phyloP scores from a whole-genome alignment of 345 rosid species.

The Clausena lansium region DNA sequence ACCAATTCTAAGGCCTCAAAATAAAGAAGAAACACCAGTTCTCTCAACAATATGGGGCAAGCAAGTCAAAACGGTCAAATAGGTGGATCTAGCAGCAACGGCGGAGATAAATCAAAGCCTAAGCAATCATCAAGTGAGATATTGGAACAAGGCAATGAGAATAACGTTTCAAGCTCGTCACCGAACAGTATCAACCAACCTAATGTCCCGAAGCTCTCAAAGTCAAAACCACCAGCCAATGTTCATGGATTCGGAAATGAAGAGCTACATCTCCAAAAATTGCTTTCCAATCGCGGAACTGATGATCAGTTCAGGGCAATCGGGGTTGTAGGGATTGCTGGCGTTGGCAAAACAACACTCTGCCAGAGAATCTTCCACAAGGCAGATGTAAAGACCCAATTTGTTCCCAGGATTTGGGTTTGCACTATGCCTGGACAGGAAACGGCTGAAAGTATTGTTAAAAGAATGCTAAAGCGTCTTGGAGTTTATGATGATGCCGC shows the following conservation, averaged over 20 bases:
- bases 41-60: not conserved
- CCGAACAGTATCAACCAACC: too few species aligned
- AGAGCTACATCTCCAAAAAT: not conserved
- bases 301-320: constrained; percentile 2
- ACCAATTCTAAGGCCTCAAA: not conserved
- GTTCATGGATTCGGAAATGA: not conserved
- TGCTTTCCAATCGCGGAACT: not conserved
- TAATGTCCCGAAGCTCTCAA: not conserved
- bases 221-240: not conserved
- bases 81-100: not conserved
- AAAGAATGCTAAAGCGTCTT: not conserved
- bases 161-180: not conserved
- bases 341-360: constrained; percentile 15
- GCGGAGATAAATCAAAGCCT: not conserved
- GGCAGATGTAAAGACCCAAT: constrained; percentile 1
- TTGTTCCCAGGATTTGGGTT: constrained; percentile 25
- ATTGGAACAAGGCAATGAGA: not conserved
- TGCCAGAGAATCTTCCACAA: constrained; percentile 2
- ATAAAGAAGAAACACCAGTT: not conserved
- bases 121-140: not conserved
- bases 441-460: not conserved
- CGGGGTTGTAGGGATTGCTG: constrained; percentile 5
- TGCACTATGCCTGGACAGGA: not conserved
- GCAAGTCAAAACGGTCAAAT: not conserved
- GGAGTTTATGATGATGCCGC: not conserved